These are phyloP conservation scores for Stenogyne calaminthoides DNA, from an alignment of 305 asterid species.

Conservation along the genomic window DNA sequence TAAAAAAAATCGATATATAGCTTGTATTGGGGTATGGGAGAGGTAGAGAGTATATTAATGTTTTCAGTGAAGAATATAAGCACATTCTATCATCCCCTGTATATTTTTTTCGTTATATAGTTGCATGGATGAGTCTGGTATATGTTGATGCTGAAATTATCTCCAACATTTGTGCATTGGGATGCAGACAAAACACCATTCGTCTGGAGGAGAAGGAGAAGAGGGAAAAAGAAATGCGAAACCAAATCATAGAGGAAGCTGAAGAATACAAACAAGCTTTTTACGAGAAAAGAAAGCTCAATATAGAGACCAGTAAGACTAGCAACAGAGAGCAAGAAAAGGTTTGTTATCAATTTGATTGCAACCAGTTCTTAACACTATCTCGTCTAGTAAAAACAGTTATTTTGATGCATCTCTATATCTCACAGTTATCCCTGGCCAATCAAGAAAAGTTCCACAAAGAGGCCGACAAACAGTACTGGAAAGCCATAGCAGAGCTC, in stretches of 20 bases:
- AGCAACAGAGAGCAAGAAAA: constrained; percentile 83
- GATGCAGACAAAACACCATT: constrained; percentile 76
- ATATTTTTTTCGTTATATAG: not conserved
- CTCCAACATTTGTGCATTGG: constrained; percentile 3
- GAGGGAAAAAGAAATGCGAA: constrained; percentile 76
- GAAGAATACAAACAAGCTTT: constrained; percentile 79
- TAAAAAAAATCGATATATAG: not conserved
- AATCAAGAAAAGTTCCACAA: constrained; percentile 83
- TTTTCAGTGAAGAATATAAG: not conserved
- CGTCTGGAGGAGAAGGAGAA: constrained; percentile 97
- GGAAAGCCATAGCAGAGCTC: constrained; percentile 96
- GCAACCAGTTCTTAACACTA: constrained; percentile 1
- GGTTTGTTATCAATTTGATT: constrained; percentile 42
- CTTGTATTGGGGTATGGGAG: not conserved
- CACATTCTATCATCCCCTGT: not conserved
- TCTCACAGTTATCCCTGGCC: constrained; percentile 54
- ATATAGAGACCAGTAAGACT: constrained; percentile 73
- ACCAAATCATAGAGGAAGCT: constrained; percentile 84
- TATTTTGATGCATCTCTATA: constrained; percentile 19
- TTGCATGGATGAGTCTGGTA: not conserved
- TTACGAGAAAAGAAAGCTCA: constrained; percentile 77
- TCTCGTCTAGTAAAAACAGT: constrained; percentile 15
- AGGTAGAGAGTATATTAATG: not conserved
- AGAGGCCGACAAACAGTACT: constrained; percentile 91
- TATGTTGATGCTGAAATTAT: constrained; percentile 12